These are phyloP conservation scores for Alternaria infectoria DNA, from an alignment of 2,329 filamentous ascomycete genomes.

Conservation along the genomic window DNA sequence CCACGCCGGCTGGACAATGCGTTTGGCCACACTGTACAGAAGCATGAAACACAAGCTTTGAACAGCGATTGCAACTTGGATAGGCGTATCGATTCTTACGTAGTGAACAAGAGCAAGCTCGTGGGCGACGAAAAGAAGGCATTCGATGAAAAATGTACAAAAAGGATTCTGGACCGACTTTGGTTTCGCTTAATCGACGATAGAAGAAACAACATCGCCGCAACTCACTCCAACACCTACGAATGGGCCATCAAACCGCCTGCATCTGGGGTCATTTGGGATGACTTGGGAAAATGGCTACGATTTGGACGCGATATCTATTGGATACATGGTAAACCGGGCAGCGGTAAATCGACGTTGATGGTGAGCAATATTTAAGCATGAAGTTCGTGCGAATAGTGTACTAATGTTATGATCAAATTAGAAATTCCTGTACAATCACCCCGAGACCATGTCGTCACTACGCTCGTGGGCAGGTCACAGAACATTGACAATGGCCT, in stretches of 20 bases:
- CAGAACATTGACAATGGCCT: not conserved
- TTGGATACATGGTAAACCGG: slow-evolving; percentile 1
- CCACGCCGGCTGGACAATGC: not conserved
- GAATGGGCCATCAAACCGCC: not conserved
- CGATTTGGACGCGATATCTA: not conserved
- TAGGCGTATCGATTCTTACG: too few species aligned
- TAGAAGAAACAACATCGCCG: not conserved
- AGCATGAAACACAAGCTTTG: too few species aligned
- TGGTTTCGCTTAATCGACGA: not conserved
- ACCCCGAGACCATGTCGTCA: not conserved
- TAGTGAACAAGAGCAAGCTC: too few species aligned
- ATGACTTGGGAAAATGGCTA: not conserved
- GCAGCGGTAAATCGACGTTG: slow-evolving; percentile 3
- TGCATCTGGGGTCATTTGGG: not conserved
- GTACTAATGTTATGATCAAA: too few species aligned
- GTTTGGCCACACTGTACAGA: not conserved
- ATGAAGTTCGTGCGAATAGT: too few species aligned
- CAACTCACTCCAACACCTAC: not conserved
- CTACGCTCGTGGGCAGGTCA: not conserved
- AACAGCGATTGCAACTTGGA: too few species aligned
- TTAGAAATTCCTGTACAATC: not conserved
- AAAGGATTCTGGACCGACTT: not conserved
- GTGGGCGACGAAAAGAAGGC: not conserved
- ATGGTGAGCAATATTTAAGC: not conserved
- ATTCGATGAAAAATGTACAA: not conserved